Base-by-base conservation (phyloP, 805 yeast genomes). In the Kluyveromyces aestuarii region DNA sequence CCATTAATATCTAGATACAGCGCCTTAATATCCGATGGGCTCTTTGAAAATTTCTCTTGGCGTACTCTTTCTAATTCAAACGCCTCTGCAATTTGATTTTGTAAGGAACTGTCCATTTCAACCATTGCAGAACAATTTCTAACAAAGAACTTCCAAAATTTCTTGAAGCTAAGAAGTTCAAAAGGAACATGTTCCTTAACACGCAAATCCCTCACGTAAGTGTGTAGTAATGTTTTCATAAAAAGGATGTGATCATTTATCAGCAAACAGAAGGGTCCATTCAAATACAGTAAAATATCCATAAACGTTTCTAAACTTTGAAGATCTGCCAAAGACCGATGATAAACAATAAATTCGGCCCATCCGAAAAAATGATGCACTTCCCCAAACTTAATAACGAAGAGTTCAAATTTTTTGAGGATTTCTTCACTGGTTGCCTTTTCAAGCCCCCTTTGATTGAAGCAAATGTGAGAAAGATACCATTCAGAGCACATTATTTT, bases 401-500 rank as follows among this genome's bases (percentile, higher is more conserved):
- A 62, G 27, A 53, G 52, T 45, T 55, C 50, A 39, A 54, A 61
- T 17, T 52, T 59, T 35, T 54, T 52, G 11, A 61, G 35, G 8
- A 64, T 35, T 6, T 44, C 52, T 11, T 47, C 33, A 37, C 49
- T 59, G 38, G 56, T 52, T 1, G 52, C 39, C 2, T 45, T n/a
- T 10, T 51, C 46, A 10, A 46, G 43, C 11, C 60, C 60, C 2
- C 63, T 59, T 1, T 69, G 62, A 1, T 63, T 61, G 0, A 61
- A 50, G 50, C 76, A 74, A 17, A 76, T 58, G 39, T 66, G 69
- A 21, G 67, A 67, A 4, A 80, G 69, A 41, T 74, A 60, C 79
- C 79, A 75, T 54, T 75, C 77, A 2, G 74, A 69, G 6, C 73
- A 58, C 50, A 75, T 64, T 46, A 72, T 73, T 50, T 70, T 70